phyloP scores from a whole-genome alignment of 495 filamentous ascomycete genomes.

The Aspergillus mulundensis region DNA sequence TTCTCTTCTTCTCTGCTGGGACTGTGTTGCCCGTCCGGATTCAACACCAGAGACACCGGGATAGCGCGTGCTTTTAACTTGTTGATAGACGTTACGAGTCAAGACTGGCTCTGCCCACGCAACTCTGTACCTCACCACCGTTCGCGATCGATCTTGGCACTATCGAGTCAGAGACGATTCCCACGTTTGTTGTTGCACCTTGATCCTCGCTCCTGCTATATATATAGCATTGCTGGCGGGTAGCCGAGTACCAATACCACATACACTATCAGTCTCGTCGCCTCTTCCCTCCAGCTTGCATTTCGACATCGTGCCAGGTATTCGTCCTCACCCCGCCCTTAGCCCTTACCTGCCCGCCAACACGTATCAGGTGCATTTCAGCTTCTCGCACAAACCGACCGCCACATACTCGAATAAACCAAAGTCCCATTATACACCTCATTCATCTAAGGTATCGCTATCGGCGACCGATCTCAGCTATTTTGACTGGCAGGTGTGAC shows the following conservation, averaged over 20 bases:
- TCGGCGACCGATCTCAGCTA: background rate
- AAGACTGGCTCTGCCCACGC: background rate
- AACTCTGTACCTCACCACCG: background rate
- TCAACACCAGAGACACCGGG: background rate
- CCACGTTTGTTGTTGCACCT: background rate
- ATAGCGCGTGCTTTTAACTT: background rate
- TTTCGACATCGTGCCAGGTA: background rate
- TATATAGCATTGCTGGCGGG: background rate
- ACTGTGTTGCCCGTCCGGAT: background rate
- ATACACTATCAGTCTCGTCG: background rate
- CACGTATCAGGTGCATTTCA: background rate
- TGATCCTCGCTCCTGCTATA: background rate
- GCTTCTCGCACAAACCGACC: background rate
- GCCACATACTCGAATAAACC: constrained; percentile 3
- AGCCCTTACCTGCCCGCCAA: background rate
- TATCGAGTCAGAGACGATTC: background rate
- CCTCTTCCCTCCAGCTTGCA: background rate
- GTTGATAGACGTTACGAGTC: background rate
- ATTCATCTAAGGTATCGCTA: background rate
- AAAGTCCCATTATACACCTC: background rate
- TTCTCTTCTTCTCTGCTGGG: background rate
- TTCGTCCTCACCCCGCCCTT: constrained; percentile 5
- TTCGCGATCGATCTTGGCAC: constrained; percentile 7
- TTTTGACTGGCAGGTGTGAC: background rate
- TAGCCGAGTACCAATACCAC: background rate